Conservation (phyloP, 768 basidiomycete genomes). For the Vararia minispora region DNA sequence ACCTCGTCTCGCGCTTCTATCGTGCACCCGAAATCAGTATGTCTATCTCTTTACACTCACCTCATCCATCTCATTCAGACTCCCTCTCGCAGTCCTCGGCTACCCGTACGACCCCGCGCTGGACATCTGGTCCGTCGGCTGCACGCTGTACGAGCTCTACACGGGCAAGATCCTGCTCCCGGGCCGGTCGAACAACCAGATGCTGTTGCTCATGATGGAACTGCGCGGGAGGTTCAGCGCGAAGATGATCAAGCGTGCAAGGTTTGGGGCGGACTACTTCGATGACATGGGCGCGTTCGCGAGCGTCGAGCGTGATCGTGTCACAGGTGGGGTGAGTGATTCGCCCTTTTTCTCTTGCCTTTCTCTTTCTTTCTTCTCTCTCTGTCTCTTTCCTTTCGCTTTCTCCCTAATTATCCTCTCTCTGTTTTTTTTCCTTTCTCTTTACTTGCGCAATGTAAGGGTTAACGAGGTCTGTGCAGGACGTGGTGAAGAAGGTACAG, state of each 20-base stretch:
- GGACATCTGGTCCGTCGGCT: slow-evolving; percentile 96
- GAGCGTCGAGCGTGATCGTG: slow-evolving; percentile 73
- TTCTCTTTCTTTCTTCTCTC: too few species aligned
- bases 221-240: slow-evolving; percentile 88
- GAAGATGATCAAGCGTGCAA: slow-evolving; percentile 90
- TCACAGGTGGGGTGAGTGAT: slow-evolving; percentile 73
- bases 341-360: too few species aligned
- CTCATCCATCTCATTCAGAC: slow-evolving; percentile 9
- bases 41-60: slow-evolving; percentile 18
- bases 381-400: too few species aligned
- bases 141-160: slow-evolving; percentile 92
- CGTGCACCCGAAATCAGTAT: slow-evolving; percentile 97
- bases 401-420: slow-evolving; percentile 3
- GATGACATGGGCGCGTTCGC: slow-evolving; percentile 86
- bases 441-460: slow-evolving; percentile 15
- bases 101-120: slow-evolving; percentile 89
- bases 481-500: slow-evolving; percentile 70
- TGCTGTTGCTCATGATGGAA: slow-evolving; percentile 98
- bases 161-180: slow-evolving; percentile 97
- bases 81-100: slow-evolving; percentile 61
- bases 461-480: slow-evolving; percentile 47
- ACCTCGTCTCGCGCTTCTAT: slow-evolving; percentile 95
- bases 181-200: slow-evolving; percentile 94
- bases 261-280: slow-evolving; percentile 88
- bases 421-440: slow-evolving; percentile 4